Evolutionary conservation across 225 moss, liverwort and hornwort genomes (phyloP), one percentile per base, ranked within the genome.

Genomic region (Climacium dendroides): DNA sequence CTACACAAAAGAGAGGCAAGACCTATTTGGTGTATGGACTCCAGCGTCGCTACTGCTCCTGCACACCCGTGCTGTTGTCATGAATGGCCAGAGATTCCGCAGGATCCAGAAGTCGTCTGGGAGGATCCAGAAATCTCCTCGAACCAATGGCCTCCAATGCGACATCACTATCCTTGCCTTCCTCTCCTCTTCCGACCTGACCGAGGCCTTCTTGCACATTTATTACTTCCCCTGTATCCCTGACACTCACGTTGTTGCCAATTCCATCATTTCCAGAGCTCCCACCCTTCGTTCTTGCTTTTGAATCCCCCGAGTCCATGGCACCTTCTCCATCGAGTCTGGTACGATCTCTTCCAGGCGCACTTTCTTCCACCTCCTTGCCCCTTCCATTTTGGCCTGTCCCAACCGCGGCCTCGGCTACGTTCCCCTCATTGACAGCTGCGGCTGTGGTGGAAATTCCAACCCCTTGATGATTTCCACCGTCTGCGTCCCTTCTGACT

Each of bases 141-240:
- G 71, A 55, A 52, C 79, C 87, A 52, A 74, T 78, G 67, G 85
- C 52, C 61, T 90, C 90, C 64, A 89, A 32, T 54, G 85, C 62
- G 35, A 74, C 66, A 77, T 77, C 88, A 74, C 58, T 87, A 60
- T 84, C 82, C 87, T 87, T 87, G 78, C 77, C 88, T 55, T 87
- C 90, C 85, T 87, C 80, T 69, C 69, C 84, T 92, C 85, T 90
- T 87, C 73, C 89, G 35, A 78, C 63, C 54, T 78, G 92, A 85
- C 78, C 66, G 85, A 92, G 92, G 87, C 86, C 72, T 73, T 72
- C 88, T 78, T 89, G 92, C 66, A 84, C 81, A 82, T 92, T 90
- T 65, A 92, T 92, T 65, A 92, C 92, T 87, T 92, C 92, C 67
- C 92, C 92, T 61, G 92, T 92, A 66, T 92, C 92, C 79, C 92